Conservation (phyloP, 495 filamentous ascomycete genomes). For the Penicillium psychrofluorescens region DNA sequence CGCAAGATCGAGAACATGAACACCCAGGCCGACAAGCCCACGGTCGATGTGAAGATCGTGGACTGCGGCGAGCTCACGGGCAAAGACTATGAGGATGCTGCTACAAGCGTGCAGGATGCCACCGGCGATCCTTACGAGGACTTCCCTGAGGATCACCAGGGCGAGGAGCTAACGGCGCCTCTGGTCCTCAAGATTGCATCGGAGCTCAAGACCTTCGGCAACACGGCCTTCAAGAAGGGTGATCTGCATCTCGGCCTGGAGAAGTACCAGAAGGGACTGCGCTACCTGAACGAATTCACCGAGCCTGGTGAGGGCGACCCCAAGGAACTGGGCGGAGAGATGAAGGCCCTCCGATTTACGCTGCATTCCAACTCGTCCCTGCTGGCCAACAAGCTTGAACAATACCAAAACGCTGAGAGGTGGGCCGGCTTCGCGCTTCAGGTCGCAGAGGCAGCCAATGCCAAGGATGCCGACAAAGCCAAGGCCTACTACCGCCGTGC, state of each 20-base stretch:
- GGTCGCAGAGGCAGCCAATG: slow-evolving; percentile 44
- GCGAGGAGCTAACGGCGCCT: slow-evolving; percentile 51
- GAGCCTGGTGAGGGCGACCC: slow-evolving; percentile 58
- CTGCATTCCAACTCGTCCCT: slow-evolving; percentile 74
- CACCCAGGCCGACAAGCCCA: slow-evolving; percentile 80
- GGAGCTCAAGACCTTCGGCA: slow-evolving; percentile 89
- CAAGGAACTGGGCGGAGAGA: slow-evolving; percentile 54
- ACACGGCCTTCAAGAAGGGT: slow-evolving; percentile 78
- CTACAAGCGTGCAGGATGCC: slow-evolving; percentile 59
- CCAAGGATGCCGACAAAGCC: slow-evolving; percentile 69
- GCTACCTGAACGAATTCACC: slow-evolving; percentile 88
- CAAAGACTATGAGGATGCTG: slow-evolving; percentile 53
- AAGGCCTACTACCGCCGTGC: slow-evolving; percentile 86
- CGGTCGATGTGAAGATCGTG: slow-evolving; percentile 60
- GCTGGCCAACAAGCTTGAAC: slow-evolving; percentile 71
- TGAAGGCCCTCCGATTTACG: slow-evolving; percentile 67
- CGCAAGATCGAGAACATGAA: slow-evolving; percentile 82
- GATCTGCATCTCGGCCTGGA: slow-evolving; percentile 66
- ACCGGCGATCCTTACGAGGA: slow-evolving; percentile 94
- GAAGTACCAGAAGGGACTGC: slow-evolving; percentile 97
- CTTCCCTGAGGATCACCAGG: slow-evolving; percentile 83
- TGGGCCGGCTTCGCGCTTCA: slow-evolving; percentile 69
- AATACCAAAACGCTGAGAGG: slow-evolving; percentile 59
- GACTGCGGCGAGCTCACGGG: slow-evolving; percentile 83
- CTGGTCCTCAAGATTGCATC: slow-evolving; percentile 59